A percentile compares a stretch with the other conserved stretches of the same genome.
These are phyloP conservation scores for Talaromyces sp. DNA, from an alignment of 2,329 filamentous ascomycete genomes.

Conservation along the genomic window DNA sequence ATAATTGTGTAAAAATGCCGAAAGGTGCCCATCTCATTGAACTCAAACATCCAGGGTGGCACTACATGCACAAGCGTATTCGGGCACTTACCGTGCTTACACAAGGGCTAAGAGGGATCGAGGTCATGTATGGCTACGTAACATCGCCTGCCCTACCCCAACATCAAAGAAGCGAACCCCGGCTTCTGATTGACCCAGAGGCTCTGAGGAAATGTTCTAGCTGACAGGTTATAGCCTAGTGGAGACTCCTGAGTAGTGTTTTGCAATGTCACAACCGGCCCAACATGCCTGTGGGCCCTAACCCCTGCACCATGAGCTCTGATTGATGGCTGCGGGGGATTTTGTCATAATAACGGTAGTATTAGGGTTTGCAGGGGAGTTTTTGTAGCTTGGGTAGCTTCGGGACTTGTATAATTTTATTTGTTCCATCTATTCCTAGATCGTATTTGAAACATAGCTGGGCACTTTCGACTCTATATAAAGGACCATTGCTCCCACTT, in stretches of 20 bases:
- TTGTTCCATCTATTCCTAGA: neutral
- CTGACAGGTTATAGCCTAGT: neutral
- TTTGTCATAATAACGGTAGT: neutral
- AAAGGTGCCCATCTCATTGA: neutral
- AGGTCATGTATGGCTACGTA: neutral
- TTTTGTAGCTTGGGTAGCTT: neutral
- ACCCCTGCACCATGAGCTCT: no score
- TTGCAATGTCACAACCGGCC: neutral
- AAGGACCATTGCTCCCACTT: neutral
- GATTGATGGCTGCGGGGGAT: neutral
- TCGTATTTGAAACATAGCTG: neutral
- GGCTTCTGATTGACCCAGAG: neutral
- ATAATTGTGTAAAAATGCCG: neutral
- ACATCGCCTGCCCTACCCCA: conserved; percentile 1
- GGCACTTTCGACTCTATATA: neutral
- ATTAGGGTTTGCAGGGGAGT: neutral
- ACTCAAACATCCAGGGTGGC: neutral
- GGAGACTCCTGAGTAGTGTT: neutral
- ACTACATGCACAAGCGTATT: neutral
- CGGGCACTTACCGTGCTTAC: neutral
- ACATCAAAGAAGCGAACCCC: neutral
- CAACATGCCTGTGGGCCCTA: neutral
- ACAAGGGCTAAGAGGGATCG: neutral
- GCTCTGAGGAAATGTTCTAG: neutral
- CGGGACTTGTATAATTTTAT: neutral